A percentile compares a stretch with the other conserved stretches of the same genome.
These are phyloP conservation scores for Cucurbita ficifolia DNA, from an alignment of 306 rosid species.

Conservation along the genomic window DNA sequence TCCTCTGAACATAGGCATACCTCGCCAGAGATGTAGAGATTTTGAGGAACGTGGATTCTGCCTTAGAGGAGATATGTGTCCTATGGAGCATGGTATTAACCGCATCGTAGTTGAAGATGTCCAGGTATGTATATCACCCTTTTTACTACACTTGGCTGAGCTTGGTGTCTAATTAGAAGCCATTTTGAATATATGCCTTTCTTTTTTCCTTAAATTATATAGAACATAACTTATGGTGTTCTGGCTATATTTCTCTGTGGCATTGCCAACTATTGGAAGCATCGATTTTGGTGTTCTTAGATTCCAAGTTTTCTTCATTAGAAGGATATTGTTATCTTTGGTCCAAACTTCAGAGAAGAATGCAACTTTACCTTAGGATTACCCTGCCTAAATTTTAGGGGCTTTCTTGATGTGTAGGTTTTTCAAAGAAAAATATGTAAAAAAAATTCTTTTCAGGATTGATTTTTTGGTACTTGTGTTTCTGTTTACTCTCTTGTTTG, in stretches of 20 bases:
- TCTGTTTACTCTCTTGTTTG: background rate
- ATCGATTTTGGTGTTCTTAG: background rate
- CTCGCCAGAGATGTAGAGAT: constrained; percentile 91
- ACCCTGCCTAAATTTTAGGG: background rate
- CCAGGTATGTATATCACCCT: constrained; percentile 40
- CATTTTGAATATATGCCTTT: background rate
- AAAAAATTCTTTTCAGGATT: background rate
- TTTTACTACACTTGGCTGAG: background rate
- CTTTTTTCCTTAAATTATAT: background rate
- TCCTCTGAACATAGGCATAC: constrained; percentile 59
- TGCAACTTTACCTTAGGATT: background rate
- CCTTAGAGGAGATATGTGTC: constrained; percentile 98
- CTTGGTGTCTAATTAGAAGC: background rate
- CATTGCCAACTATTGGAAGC: background rate
- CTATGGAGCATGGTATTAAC: constrained; percentile 96
- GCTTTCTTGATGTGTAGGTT: background rate
- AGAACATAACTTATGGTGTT: background rate
- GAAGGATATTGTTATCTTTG: background rate
- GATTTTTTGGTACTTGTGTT: background rate
- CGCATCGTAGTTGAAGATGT: constrained; percentile 98
- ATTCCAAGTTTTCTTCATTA: background rate
- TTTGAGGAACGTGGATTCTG: constrained; percentile 99
- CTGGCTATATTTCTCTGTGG: background rate
- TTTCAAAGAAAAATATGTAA: background rate
- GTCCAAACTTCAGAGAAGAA: background rate